Evolutionary conservation across 306 rosid species (phyloP).

Genomic region (Pueraria montana): DNA sequence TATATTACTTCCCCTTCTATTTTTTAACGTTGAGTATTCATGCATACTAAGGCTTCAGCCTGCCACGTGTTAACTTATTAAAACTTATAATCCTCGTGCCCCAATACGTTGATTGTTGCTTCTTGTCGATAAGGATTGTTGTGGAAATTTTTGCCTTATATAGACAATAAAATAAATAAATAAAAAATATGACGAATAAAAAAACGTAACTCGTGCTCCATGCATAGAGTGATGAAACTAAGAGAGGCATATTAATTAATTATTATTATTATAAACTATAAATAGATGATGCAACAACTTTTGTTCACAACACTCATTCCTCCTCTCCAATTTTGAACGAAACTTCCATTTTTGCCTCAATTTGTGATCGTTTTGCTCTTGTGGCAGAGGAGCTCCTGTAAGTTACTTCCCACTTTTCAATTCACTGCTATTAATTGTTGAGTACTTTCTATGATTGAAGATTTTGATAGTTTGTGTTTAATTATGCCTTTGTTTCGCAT

Average conservation of each 20-base stretch:
- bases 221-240: conserved; percentile 15
- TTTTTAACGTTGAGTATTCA: no score
- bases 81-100: not conserved
- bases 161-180: not conserved
- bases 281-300: not conserved
- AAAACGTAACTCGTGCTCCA: conserved; percentile 41
- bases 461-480: not conserved
- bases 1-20: no score
- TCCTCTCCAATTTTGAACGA: not conserved
- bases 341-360: conserved; percentile 5
- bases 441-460: not conserved
- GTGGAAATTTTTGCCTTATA: not conserved
- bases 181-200: not conserved
- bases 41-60: no score
- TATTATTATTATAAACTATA: conserved; percentile 26
- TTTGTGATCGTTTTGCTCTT: not conserved
- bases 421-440: not conserved
- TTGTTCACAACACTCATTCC: not conserved
- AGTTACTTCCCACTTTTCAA: conserved; percentile 30
- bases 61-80: not conserved
- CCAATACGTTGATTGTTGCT: not conserved
- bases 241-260: not conserved
- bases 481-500: not conserved
- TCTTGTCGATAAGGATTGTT: not conserved
- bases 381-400: conserved; percentile 6